phyloP scores from a whole-genome alignment of 129 eudicot species.

The Glebionis coronaria region DNA sequence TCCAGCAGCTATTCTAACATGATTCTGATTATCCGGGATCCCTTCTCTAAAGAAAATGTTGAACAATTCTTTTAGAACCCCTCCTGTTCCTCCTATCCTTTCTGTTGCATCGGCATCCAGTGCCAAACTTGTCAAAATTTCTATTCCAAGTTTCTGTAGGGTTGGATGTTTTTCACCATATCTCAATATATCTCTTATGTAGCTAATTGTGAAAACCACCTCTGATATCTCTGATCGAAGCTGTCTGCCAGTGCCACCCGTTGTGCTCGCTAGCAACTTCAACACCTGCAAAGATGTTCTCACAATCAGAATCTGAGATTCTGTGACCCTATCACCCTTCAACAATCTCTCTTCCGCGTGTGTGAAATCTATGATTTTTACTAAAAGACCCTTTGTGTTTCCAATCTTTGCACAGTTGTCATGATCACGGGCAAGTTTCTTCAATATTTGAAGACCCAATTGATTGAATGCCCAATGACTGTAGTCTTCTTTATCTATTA shows the following conservation, averaged over 20 bases:
- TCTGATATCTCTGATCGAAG: conserved; percentile 82
- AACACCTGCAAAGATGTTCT: conserved; percentile 76
- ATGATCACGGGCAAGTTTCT: conserved; percentile 91
- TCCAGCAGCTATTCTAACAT: conserved; percentile 78
- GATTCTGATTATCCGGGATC: conserved; percentile 24
- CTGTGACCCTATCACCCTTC: conserved; percentile 42
- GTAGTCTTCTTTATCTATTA: conserved; percentile 43
- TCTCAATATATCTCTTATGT: conserved; percentile 67
- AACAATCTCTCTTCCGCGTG: conserved; percentile 61
- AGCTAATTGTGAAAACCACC: conserved; percentile 73
- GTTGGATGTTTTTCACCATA: conserved; percentile 61
- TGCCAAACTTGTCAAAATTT: conserved; percentile 68
- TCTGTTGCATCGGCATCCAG: conserved; percentile 82
- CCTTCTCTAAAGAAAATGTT: conserved; percentile 56
- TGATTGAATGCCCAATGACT: conserved; percentile 70
- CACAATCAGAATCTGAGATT: conserved; percentile 63
- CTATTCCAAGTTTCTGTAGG: conserved; percentile 73
- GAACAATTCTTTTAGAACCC: conserved; percentile 64
- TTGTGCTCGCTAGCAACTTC: conserved; percentile 72
- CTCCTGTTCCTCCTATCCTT: conserved; percentile 88
- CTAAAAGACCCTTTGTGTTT: conserved; percentile 67
- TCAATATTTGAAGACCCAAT: conserved; percentile 71
- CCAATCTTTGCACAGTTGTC: conserved; percentile 91
- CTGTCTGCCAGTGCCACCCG: conserved; percentile 78
- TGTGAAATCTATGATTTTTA: conserved; percentile 69